These are phyloP conservation scores for Corrigiola litoralis DNA, from an alignment of 179 eudicot species.

Conservation along the genomic window DNA sequence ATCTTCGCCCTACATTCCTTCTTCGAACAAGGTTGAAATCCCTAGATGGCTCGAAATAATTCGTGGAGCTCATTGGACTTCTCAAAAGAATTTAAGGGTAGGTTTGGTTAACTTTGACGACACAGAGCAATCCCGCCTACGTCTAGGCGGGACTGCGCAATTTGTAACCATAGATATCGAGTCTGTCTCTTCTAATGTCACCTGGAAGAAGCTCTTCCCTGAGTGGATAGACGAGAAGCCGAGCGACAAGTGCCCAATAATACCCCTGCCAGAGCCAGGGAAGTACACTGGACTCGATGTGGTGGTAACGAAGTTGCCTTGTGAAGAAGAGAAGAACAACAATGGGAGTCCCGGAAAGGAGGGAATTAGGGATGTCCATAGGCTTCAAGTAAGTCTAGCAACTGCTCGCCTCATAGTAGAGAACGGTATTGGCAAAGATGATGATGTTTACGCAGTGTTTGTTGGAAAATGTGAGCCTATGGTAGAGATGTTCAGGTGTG, in stretches of 20 bases:
- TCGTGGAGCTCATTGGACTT: not conserved
- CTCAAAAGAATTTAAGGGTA: conserved; percentile 14
- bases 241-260: conserved; percentile 37
- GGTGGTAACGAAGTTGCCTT: conserved; percentile 52
- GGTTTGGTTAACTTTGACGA: conserved; percentile 48
- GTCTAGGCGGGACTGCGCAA: conserved; percentile 22
- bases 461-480: conserved; percentile 59
- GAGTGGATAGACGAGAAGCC: conserved; percentile 48
- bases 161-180: conserved; percentile 28
- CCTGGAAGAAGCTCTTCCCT: conserved; percentile 53
- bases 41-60: conserved; percentile 28
- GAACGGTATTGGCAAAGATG: conserved; percentile 28
- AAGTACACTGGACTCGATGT: conserved; percentile 37
- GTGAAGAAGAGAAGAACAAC: not conserved
- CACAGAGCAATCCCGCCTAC: not conserved
- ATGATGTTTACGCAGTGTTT: conserved; percentile 47
- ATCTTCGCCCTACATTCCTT: not conserved
- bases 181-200: conserved; percentile 15
- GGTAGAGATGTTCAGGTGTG: conserved; percentile 69
- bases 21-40: conserved; percentile 17
- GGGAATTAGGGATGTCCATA: conserved; percentile 48
- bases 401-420: conserved; percentile 51
- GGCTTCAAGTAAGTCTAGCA: conserved; percentile 57
- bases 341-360: conserved; percentile 1
- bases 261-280: conserved; percentile 54